Conservation (phyloP, 2,329 filamentous ascomycete species). For the Apiospora phragmitis region DNA sequence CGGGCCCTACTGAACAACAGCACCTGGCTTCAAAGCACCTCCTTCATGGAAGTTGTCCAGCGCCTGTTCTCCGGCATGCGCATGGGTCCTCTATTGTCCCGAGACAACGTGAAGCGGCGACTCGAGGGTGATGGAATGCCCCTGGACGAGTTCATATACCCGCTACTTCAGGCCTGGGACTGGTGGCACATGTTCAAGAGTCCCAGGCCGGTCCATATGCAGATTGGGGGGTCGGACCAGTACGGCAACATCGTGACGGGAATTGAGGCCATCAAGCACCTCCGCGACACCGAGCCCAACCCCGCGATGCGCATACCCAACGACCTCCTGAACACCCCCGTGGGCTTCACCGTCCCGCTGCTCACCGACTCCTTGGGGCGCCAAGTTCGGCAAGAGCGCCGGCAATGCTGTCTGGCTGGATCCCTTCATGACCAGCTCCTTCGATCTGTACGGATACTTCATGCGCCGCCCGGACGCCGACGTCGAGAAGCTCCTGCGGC, state of each 20-base stretch:
- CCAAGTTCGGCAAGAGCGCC: slow-evolving; percentile 92
- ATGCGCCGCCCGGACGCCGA: slow-evolving; percentile 79
- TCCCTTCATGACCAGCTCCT: slow-evolving; percentile 73
- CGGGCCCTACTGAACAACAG: slow-evolving; percentile 78
- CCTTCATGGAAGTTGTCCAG: slow-evolving; percentile 73
- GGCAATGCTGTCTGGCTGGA: slow-evolving; percentile 96
- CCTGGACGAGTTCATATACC: slow-evolving; percentile 90
- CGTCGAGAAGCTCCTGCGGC: slow-evolving; percentile 77
- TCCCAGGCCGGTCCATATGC: slow-evolving; percentile 69
- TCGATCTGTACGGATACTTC: slow-evolving; percentile 91
- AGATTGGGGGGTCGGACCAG: slow-evolving; percentile 94
- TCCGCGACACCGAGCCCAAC: slow-evolving; percentile 59
- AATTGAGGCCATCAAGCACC: slow-evolving; percentile 78
- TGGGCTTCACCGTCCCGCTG: slow-evolving; percentile 89
- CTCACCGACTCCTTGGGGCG: slow-evolving; percentile 79
- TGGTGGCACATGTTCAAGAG: slow-evolving; percentile 83
- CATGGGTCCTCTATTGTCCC: slow-evolving; percentile 82
- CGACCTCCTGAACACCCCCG: slow-evolving; percentile 56
- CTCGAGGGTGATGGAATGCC: slow-evolving; percentile 93
- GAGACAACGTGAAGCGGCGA: slow-evolving; percentile 85
- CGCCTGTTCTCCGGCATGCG: slow-evolving; percentile 73
- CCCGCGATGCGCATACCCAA: slow-evolving; percentile 39
- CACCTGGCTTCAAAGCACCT: slow-evolving; percentile 73
- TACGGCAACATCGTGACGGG: slow-evolving; percentile 95
- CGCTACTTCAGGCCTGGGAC: slow-evolving; percentile 92